Evolutionary conservation across 257 asterid genomes (phyloP).

Genomic region (Lantana camara): DNA sequence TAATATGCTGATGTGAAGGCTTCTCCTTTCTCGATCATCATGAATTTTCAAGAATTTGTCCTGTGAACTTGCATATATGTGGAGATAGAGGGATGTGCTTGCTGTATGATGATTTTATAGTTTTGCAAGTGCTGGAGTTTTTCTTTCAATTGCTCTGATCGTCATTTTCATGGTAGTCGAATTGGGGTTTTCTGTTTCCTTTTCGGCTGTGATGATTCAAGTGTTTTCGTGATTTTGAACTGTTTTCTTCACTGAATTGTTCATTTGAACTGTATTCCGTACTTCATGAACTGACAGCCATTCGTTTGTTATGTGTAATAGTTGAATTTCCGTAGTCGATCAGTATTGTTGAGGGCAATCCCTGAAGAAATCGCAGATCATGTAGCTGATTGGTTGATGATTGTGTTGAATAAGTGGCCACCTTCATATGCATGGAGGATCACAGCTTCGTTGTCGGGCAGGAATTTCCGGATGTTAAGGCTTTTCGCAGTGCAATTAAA

Average conservation of each 20-base stretch:
- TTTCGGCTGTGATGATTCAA: background rate
- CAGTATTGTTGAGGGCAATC: constrained; percentile 14
- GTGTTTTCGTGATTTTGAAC: background rate
- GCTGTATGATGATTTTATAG: constrained; percentile 2
- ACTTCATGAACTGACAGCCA: background rate
- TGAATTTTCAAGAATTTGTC: background rate
- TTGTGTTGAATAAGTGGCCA: constrained; percentile 11
- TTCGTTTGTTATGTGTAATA: background rate
- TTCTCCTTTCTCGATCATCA: constrained; percentile 6
- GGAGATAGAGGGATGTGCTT: background rate
- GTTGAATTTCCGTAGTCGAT: constrained; percentile 17
- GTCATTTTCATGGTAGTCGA: constrained; percentile 8
- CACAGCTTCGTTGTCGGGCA: constrained; percentile 54
- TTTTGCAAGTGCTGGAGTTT: constrained; percentile 2
- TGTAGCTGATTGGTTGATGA: constrained; percentile 27
- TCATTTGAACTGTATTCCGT: no score
- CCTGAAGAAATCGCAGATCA: constrained; percentile 16
- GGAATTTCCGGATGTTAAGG: constrained; percentile 75
- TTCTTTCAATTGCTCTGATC: background rate
- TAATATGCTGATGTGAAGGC: background rate
- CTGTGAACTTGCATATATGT: background rate
- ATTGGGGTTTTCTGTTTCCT: background rate
- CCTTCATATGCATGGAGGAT: constrained; percentile 62
- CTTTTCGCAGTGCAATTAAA: constrained; percentile 72
- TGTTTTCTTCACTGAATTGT: background rate